A percentile compares a stretch with the other conserved stretches of the same genome.
These are phyloP conservation scores for Ananas comosus DNA, from an alignment of 176 grass and related monocot species.

Conservation along the genomic window DNA sequence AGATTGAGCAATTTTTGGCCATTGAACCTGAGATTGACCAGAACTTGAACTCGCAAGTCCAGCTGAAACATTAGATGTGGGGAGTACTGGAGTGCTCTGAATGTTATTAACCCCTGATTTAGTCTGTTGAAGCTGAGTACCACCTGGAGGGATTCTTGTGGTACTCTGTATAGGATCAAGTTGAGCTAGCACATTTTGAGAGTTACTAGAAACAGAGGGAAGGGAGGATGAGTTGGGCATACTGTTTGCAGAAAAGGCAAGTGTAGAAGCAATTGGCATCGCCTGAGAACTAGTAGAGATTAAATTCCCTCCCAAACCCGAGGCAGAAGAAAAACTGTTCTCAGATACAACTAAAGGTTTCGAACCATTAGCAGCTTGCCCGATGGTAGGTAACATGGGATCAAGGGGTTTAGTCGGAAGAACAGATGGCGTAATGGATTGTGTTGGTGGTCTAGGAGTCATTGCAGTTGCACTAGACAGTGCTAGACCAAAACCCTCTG, in stretches of 20 bases:
- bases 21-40: slow-evolving; percentile 24
- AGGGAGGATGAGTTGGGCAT: slow-evolving; percentile 29
- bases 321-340: slow-evolving; percentile 52
- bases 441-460: slow-evolving; percentile 38
- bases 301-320: slow-evolving; percentile 44
- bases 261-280: slow-evolving; percentile 29
- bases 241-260: slow-evolving; percentile 21
- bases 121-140: slow-evolving; percentile 51
- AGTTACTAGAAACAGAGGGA: slow-evolving; percentile 31
- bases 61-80: slow-evolving; percentile 26
- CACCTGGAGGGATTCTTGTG: slow-evolving; percentile 15
- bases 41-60: slow-evolving; percentile 41
- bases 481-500: slow-evolving; percentile 46
- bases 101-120: slow-evolving; percentile 31
- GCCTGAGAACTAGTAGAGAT: slow-evolving; percentile 64
- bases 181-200: slow-evolving; percentile 47
- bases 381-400: slow-evolving; percentile 25
- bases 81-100: slow-evolving; percentile 23
- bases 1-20: slow-evolving; percentile 91
- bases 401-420: slow-evolving; percentile 39
- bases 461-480: slow-evolving; percentile 37
- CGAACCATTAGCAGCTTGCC: slow-evolving; percentile 24
- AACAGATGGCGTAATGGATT: slow-evolving; percentile 46
- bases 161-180: slow-evolving; percentile 46
- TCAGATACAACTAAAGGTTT: slow-evolving; percentile 59